These are phyloP conservation scores for Zopfia rhizophila DNA, from an alignment of 2,329 filamentous ascomycete genomes.

Conservation along the genomic window DNA sequence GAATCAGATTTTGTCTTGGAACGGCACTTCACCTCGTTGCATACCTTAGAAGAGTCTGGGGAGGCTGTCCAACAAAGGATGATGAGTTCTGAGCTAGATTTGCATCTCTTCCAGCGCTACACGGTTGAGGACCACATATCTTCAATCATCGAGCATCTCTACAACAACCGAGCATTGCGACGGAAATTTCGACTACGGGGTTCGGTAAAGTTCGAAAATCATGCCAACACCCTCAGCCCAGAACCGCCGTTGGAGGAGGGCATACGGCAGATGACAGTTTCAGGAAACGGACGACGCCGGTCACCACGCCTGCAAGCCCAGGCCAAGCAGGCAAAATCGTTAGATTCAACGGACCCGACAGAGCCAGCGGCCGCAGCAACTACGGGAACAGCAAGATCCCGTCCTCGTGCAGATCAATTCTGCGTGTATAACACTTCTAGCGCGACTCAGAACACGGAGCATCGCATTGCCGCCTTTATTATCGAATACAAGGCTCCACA, in stretches of 20 bases:
- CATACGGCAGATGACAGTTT: constrained; percentile 20
- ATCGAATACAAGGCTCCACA: constrained; percentile 61
- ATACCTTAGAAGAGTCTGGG: constrained; percentile 27
- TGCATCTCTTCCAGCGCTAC: constrained; percentile 25
- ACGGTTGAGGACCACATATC: constrained; percentile 28
- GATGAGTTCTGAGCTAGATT: constrained; percentile 31
- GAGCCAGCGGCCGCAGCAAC: constrained; percentile 3
- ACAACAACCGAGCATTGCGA: constrained; percentile 18
- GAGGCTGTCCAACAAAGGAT: constrained; percentile 17
- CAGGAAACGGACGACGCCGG: constrained; percentile 14
- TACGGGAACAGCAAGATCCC: constrained; percentile 11
- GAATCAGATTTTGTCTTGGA: constrained; percentile 22
- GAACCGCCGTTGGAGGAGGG: constrained; percentile 23
- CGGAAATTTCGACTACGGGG: constrained; percentile 26
- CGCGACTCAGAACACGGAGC: constrained; percentile 13
- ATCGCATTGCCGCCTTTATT: constrained; percentile 37
- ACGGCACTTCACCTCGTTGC: constrained; percentile 27
- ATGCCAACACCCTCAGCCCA: constrained; percentile 32
- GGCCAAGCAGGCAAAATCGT: neutral
- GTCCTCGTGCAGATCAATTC: constrained; percentile 46
- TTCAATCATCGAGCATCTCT: constrained; percentile 22
- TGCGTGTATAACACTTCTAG: constrained; percentile 46
- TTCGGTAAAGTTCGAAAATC: constrained; percentile 31
- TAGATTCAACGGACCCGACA: neutral
- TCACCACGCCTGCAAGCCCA: constrained; percentile 26